Conservation (phyloP, 2,329 filamentous ascomycete genomes). For the Chaetomium sp. region DNA sequence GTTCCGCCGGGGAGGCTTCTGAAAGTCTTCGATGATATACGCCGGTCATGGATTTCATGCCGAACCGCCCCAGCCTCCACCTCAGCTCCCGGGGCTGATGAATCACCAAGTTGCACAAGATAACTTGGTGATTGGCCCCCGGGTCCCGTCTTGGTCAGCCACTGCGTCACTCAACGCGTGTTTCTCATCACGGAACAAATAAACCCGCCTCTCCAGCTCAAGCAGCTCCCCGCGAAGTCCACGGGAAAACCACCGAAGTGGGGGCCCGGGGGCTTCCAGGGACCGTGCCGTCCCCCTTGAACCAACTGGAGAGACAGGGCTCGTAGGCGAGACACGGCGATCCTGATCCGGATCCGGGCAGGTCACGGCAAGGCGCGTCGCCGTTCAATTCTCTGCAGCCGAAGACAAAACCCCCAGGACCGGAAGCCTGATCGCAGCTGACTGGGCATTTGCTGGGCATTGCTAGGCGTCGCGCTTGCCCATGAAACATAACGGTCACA, state of each 20-base stretch:
- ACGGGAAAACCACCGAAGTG: neutral
- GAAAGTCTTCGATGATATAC: neutral
- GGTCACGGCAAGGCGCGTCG: slow-evolving; percentile 7
- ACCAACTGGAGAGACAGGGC: slow-evolving; percentile 8
- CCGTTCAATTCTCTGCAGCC: slow-evolving; percentile 4
- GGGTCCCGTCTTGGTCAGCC: neutral
- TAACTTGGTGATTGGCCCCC: neutral
- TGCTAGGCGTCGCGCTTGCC: neutral
- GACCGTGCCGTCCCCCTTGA: neutral
- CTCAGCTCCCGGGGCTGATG: neutral
- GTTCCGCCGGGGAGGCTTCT: slow-evolving; percentile 4
- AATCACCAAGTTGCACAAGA: slow-evolving; percentile 4
- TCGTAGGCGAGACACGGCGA: neutral
- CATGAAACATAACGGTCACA: slow-evolving; percentile 5
- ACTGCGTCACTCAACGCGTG: slow-evolving; percentile 3
- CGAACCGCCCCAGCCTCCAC: neutral
- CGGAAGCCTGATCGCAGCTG: slow-evolving; percentile 1
- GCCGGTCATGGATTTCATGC: neutral
- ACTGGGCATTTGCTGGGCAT: neutral
- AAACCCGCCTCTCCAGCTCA: slow-evolving; percentile 5
- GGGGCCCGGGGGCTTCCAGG: neutral
- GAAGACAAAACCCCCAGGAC: neutral
- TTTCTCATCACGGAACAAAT: neutral
- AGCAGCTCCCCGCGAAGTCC: slow-evolving; percentile 12
- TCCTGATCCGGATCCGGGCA: neutral